phyloP scores from a whole-genome alignment of 805 yeast genomes.

The Blastobotrys mokoenaii region DNA sequence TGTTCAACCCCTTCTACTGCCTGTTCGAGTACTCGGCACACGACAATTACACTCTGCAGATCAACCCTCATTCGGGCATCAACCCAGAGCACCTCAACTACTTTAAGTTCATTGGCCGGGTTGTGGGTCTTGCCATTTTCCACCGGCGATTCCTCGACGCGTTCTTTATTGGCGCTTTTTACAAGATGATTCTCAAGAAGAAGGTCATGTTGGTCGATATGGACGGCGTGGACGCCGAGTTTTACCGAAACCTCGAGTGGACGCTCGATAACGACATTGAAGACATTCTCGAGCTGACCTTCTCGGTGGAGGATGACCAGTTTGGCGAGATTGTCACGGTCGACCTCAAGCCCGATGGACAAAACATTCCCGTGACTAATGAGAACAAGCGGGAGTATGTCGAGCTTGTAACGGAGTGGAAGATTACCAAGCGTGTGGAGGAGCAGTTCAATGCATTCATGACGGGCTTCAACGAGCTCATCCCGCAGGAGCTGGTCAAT shows the following conservation, averaged over 20 bases:
- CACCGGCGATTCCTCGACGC: slow-evolving; percentile 97
- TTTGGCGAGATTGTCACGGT: slow-evolving; percentile 88
- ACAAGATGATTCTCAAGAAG: slow-evolving; percentile 94
- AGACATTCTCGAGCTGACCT: slow-evolving; percentile 77
- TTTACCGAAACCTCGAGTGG: slow-evolving; percentile 92
- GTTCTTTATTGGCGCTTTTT: slow-evolving; percentile 95
- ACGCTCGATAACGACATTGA: slow-evolving; percentile 90
- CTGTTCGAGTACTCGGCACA: slow-evolving; percentile 95
- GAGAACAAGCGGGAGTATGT: slow-evolving; percentile 94
- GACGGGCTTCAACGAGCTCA: slow-evolving; percentile 94
- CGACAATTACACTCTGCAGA: slow-evolving; percentile 95
- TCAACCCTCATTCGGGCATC: slow-evolving; percentile 93
- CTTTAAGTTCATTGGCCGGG: slow-evolving; percentile 97
- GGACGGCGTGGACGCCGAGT: slow-evolving; percentile 98
- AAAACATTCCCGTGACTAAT: slow-evolving; percentile 83
- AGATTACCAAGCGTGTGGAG: slow-evolving; percentile 83
- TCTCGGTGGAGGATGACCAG: slow-evolving; percentile 79
- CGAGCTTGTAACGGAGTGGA: slow-evolving; percentile 93
- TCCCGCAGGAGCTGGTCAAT: slow-evolving; percentile 92
- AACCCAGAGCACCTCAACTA: slow-evolving; percentile 97
- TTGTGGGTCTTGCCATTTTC: slow-evolving; percentile 96
- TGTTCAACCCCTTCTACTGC: slow-evolving; percentile 98
- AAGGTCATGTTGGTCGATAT: slow-evolving; percentile 92
- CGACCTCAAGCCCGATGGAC: slow-evolving; percentile 84
- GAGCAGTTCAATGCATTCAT: slow-evolving; percentile 94